These are phyloP conservation scores for Saksenaea vasiformis DNA, from an alignment of 371 early-diverging fungal species.

Conservation along the genomic window DNA sequence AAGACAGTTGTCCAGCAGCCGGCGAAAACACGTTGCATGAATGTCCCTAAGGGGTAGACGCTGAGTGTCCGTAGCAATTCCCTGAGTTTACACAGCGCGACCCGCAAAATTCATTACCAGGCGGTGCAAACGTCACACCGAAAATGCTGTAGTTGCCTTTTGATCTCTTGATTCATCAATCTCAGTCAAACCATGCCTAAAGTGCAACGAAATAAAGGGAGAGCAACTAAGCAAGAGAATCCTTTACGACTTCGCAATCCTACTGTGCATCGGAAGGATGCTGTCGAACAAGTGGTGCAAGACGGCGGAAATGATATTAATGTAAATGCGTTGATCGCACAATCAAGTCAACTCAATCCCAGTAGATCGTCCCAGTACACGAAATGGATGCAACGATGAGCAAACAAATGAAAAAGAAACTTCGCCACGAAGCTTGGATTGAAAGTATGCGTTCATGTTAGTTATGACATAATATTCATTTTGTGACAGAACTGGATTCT, in stretches of 20 bases:
- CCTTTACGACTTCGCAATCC: slow-evolving; percentile 24
- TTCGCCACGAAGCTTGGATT: slow-evolving; percentile 60
- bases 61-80: too few relatives aligned
- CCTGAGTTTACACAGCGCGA: too few relatives aligned
- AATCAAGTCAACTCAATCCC: not conserved
- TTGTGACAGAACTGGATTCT: slow-evolving; percentile 49
- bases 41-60: too few relatives aligned
- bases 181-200: slow-evolving; percentile 42
- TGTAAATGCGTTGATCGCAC: slow-evolving; percentile 8
- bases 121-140: too few relatives aligned
- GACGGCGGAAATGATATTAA: slow-evolving; percentile 10
- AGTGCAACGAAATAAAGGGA: slow-evolving; percentile 35
- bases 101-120: too few relatives aligned
- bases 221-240: slow-evolving; percentile 16
- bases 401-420: slow-evolving; percentile 54
- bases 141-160: too few relatives aligned
- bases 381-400: slow-evolving; percentile 28
- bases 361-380: slow-evolving; percentile 8
- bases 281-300: slow-evolving; percentile 20
- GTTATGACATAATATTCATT: not conserved
- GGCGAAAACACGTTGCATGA: too few relatives aligned
- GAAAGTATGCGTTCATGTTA: slow-evolving; percentile 42
- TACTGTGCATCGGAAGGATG: slow-evolving; percentile 27
- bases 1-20: too few relatives aligned
- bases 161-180: too few relatives aligned